A percentile compares a stretch with the other conserved stretches of the same genome.
These are phyloP conservation scores for Globisporangium yorkense DNA, from an alignment of 352 stramenopile species.

Conservation along the genomic window DNA sequence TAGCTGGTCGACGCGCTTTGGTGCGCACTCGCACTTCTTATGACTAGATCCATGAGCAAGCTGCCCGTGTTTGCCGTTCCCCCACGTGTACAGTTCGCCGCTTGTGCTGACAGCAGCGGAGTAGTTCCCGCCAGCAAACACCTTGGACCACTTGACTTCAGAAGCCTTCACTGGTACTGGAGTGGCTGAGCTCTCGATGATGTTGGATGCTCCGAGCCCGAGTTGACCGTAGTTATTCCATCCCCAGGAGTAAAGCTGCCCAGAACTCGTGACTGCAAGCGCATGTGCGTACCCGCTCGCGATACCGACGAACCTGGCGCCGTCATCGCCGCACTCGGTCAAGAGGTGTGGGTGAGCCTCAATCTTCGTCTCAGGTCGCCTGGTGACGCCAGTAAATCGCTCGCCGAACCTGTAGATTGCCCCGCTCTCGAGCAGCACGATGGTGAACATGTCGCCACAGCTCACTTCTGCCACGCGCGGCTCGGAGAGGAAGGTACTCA, in stretches of 20 bases:
- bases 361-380: slow-evolving; percentile 10
- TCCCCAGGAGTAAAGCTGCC: slow-evolving; percentile 67
- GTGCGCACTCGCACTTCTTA: slow-evolving; percentile 22
- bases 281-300: slow-evolving; percentile 62
- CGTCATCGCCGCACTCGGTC: slow-evolving; percentile 20
- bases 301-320: slow-evolving; percentile 44
- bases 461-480: slow-evolving; percentile 34
- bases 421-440: slow-evolving; percentile 54
- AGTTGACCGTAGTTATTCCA: slow-evolving; percentile 80
- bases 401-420: slow-evolving; percentile 79
- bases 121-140: slow-evolving; percentile 60
- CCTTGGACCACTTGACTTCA: slow-evolving; percentile 29
- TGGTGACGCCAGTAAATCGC: slow-evolving; percentile 30
- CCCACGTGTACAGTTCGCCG: slow-evolving; percentile 52
- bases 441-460: slow-evolving; percentile 78
- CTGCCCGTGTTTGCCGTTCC: slow-evolving; percentile 41
- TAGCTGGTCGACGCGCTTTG: slow-evolving; percentile 33
- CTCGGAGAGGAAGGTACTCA: slow-evolving; percentile 44
- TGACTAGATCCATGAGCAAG: slow-evolving; percentile 26
- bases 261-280: slow-evolving; percentile 48
- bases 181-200: slow-evolving; percentile 15
- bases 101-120: slow-evolving; percentile 37
- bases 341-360: slow-evolving; percentile 22
- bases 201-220: slow-evolving; percentile 31
- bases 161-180: slow-evolving; percentile 13